phyloP scores from a whole-genome alignment of 75 land plant species.

The Pinus taeda region DNA sequence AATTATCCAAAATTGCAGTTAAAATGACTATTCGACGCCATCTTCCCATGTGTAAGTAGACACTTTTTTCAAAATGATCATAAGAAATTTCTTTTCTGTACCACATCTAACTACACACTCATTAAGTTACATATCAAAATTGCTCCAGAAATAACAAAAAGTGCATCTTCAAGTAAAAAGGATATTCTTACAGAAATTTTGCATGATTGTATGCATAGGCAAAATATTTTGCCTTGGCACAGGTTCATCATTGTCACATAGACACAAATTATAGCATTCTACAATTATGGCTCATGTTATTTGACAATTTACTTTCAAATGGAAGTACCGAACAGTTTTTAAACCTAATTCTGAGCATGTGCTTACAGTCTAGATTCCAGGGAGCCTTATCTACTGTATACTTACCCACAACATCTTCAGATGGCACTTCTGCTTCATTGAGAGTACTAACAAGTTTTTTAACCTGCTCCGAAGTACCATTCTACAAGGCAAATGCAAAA shows the following conservation, averaged over 20 bases:
- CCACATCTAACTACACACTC: background rate
- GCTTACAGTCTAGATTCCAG: background rate
- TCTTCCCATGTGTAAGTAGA: too few relatives aligned
- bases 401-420: conserved; percentile 77
- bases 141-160: background rate
- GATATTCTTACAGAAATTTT: background rate
- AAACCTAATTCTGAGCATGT: background rate
- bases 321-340: background rate
- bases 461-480: conserved; percentile 86
- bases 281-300: too few relatives aligned
- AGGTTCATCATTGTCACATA: background rate
- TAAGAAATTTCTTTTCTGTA: background rate
- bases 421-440: conserved; percentile 79
- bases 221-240: background rate
- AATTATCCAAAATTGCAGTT: too few relatives aligned
- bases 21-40: too few relatives aligned
- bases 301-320: too few relatives aligned
- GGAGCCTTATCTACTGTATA: background rate
- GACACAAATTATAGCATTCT: background rate
- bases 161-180: background rate
- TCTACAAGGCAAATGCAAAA: conserved; percentile 33
- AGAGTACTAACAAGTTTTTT: conserved; percentile 74
- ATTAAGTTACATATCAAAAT: background rate
- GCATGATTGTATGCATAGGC: background rate
- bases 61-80: too few relatives aligned